Conservation (phyloP, 139 green algal genomes). For the Yamagishiella unicocca region DNA sequence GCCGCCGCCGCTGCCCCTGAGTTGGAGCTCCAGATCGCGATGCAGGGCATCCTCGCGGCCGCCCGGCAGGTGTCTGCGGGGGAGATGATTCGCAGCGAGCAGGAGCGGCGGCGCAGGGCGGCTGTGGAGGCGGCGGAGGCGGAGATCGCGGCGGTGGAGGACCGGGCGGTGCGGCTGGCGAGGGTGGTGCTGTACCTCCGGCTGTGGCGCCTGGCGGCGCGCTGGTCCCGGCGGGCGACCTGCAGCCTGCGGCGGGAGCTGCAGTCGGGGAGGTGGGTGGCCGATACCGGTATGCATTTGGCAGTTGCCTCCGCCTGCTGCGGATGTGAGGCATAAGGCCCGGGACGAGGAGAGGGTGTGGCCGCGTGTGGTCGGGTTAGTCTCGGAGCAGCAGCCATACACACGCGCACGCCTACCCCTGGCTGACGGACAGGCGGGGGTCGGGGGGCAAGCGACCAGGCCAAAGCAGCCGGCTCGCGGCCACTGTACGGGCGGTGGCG, state of each 20-base stretch:
- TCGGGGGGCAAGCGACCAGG: too few species aligned
- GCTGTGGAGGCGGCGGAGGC: conserved; percentile 17
- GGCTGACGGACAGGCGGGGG: too few species aligned
- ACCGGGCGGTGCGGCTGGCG: conserved; percentile 3
- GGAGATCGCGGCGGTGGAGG: not conserved
- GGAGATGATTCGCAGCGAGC: not conserved
- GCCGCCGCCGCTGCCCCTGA: not conserved
- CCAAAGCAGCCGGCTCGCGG: too few species aligned
- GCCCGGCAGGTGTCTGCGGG: not conserved
- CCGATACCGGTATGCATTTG: too few species aligned
- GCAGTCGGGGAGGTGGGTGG: not conserved
- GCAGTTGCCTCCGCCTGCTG: too few species aligned
- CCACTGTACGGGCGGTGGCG: too few species aligned
- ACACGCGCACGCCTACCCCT: too few species aligned
- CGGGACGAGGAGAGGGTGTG: too few species aligned
- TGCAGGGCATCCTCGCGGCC: conserved; percentile 19
- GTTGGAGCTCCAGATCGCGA: conserved; percentile 26
- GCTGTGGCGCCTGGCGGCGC: conserved; percentile 8
- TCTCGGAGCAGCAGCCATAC: too few species aligned
- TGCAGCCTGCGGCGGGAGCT: not conserved
- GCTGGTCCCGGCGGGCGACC: not conserved
- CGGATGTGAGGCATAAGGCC: too few species aligned
- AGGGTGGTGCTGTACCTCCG: not conserved
- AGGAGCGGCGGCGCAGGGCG: conserved; percentile 5
- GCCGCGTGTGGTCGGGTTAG: too few species aligned